A percentile compares a stretch with the other conserved stretches of the same genome.
Evolutionary conservation across 768 basidiomycete genomes (phyloP).

Genomic region (Mrakia frigida): DNA sequence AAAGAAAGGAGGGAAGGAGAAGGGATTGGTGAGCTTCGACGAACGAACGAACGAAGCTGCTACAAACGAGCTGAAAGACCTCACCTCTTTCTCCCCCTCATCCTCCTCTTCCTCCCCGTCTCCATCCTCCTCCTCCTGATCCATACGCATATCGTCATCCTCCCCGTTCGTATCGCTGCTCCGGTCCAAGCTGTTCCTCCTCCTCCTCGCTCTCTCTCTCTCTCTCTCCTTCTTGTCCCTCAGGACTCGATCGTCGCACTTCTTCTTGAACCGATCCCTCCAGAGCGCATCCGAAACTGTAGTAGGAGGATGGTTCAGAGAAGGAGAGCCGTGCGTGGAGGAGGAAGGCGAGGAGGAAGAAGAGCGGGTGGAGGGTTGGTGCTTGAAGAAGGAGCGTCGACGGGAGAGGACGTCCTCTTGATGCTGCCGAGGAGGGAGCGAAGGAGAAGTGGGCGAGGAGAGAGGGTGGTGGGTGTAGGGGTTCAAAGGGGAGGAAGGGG

Average conservation of each 20-base stretch:
- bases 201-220: not conserved
- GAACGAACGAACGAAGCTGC: too few relatives aligned
- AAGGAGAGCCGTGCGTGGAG: not conserved
- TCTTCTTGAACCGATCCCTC: conserved; percentile 19
- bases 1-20: not conserved
- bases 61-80: too few relatives aligned
- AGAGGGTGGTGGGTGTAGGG: not conserved
- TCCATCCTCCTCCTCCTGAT: not conserved
- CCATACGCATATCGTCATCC: not conserved
- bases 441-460: not conserved
- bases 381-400: conserved; percentile 5
- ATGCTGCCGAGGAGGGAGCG: not conserved
- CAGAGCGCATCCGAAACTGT: conserved; percentile 18
- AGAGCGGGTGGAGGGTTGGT: not conserved
- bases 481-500: conserved; percentile 1
- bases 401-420: not conserved
- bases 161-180: conserved; percentile 17
- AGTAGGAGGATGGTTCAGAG: not conserved
- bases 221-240: not conserved
- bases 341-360: not conserved
- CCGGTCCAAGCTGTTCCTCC: not conserved
- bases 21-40: not conserved
- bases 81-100: conserved; percentile 11
- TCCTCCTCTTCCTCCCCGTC: conserved; percentile 8
- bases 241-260: conserved; percentile 6